Evolutionary conservation across 2,329 filamentous ascomycete species (phyloP).

Genomic region (Bipolaris gigantea): DNA sequence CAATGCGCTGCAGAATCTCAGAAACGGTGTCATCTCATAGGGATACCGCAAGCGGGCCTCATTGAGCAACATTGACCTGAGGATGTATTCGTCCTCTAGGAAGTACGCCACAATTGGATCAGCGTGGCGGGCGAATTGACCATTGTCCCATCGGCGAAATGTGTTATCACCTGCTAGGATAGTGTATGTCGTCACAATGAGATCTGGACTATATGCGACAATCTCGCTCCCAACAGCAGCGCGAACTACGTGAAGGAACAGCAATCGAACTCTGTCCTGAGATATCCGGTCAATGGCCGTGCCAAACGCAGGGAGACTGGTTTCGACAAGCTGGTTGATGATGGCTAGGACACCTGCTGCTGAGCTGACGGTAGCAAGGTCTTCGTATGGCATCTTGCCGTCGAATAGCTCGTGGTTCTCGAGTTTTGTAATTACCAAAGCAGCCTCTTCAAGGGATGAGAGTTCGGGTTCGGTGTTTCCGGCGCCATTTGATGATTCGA

Average conservation of each 20-base stretch:
- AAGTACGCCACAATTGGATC: slow-evolving; percentile 54
- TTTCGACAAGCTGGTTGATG: slow-evolving; percentile 30
- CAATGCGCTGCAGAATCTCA: slow-evolving; percentile 70
- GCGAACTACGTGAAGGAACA: slow-evolving; percentile 71
- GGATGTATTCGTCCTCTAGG: slow-evolving; percentile 55
- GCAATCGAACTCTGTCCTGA: slow-evolving; percentile 63
- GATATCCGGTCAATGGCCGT: slow-evolving; percentile 56
- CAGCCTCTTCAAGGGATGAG: slow-evolving; percentile 34
- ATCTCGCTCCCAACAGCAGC: slow-evolving; percentile 60
- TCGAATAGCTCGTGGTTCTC: slow-evolving; percentile 33
- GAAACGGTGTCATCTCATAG: slow-evolving; percentile 79
- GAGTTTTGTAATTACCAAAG: slow-evolving; percentile 25
- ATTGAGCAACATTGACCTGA: slow-evolving; percentile 64
- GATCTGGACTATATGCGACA: slow-evolving; percentile 72
- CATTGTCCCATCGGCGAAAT: slow-evolving; percentile 40
- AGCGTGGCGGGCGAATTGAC: slow-evolving; percentile 19
- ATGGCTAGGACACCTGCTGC: slow-evolving; percentile 29
- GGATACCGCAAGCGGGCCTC: slow-evolving; percentile 78
- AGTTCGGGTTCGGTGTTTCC: slow-evolving; percentile 15
- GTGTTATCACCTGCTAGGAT: slow-evolving; percentile 59
- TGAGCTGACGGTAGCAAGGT: slow-evolving; percentile 32
- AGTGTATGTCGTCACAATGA: slow-evolving; percentile 67
- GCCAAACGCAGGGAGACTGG: slow-evolving; percentile 48
- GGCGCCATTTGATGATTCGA: slow-evolving; percentile 25
- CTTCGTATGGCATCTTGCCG: slow-evolving; percentile 27